A percentile compares a stretch with the other conserved stretches of the same genome.
These are phyloP conservation scores for Millerago galiae DNA, from an alignment of 805 yeast species.

Conservation along the genomic window DNA sequence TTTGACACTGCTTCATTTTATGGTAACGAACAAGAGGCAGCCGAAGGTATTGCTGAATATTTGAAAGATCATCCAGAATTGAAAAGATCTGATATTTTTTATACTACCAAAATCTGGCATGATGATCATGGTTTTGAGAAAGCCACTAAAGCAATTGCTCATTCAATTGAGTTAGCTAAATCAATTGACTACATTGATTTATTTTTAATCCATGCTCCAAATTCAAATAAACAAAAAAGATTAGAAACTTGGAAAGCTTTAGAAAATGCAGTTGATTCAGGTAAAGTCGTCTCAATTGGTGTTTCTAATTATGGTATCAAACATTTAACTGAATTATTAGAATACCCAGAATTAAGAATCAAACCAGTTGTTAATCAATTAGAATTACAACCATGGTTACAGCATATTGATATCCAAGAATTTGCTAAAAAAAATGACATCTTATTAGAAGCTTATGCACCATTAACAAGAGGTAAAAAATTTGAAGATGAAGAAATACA, in stretches of 20 bases:
- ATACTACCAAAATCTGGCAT: constrained; percentile 65
- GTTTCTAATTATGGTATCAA: constrained; percentile 66
- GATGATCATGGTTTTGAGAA: constrained; percentile 45
- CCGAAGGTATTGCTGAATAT: constrained; percentile 48
- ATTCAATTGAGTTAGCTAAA: constrained; percentile 44
- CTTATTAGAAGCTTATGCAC: constrained; percentile 71
- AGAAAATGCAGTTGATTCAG: constrained; percentile 61
- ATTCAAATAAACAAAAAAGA: constrained; percentile 39
- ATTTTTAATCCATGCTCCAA: constrained; percentile 61
- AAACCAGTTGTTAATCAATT: constrained; percentile 72
- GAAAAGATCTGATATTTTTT: constrained; percentile 56
- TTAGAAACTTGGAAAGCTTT: constrained; percentile 64
- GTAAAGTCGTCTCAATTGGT: constrained; percentile 61
- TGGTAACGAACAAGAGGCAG: constrained; percentile 61
- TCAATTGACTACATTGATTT: constrained; percentile 65
- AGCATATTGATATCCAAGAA: constrained; percentile 55
- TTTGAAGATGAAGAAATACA: constrained; percentile 47
- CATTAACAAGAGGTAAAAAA: constrained; percentile 61
- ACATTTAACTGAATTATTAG: constrained; percentile 54
- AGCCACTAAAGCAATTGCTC: constrained; percentile 51
- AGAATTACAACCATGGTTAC: constrained; percentile 82
- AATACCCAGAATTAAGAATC: constrained; percentile 46
- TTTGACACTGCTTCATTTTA: constrained; percentile 70
- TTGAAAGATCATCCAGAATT: constrained; percentile 42
- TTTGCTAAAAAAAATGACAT: constrained; percentile 52